Conservation (phyloP, 768 basidiomycete genomes). For the Pholiota conissans region DNA sequence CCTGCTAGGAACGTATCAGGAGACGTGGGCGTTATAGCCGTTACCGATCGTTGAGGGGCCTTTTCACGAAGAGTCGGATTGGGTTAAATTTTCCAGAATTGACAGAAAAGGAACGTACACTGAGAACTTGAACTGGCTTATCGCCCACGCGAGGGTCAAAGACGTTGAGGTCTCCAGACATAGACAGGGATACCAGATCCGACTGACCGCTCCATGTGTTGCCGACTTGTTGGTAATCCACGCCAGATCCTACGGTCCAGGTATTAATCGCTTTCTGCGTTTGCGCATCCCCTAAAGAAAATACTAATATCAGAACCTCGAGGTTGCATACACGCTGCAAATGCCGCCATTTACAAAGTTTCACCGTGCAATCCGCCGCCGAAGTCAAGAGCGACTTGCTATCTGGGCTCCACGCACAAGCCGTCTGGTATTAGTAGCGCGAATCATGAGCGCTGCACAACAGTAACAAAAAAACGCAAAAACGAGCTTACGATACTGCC, state of each 20-base stretch:
- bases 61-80: constrained; percentile 26
- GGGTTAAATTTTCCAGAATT: not conserved
- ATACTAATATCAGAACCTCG: no score
- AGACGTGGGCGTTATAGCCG: constrained; percentile 46
- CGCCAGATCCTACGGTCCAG: constrained; percentile 74
- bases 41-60: constrained; percentile 84
- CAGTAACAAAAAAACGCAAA: not conserved
- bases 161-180: constrained; percentile 79
- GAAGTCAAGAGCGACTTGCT: constrained; percentile 77
- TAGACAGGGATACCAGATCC: constrained; percentile 79
- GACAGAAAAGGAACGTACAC: constrained; percentile 38
- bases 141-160: constrained; percentile 73
- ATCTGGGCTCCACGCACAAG: constrained; percentile 78
- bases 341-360: no score
- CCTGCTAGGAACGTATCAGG: constrained; percentile 77
- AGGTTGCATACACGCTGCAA: constrained; percentile 21
- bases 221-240: constrained; percentile 84
- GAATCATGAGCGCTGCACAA: not conserved
- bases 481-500: constrained; percentile 68
- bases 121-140: constrained; percentile 60
- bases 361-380: constrained; percentile 85
- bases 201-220: constrained; percentile 77
- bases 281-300: constrained; percentile 75
- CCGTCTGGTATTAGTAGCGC: constrained; percentile 48
- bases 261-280: constrained; percentile 63